phyloP scores from a whole-genome alignment of 805 yeast genomes.

The Starmerella floricola region DNA sequence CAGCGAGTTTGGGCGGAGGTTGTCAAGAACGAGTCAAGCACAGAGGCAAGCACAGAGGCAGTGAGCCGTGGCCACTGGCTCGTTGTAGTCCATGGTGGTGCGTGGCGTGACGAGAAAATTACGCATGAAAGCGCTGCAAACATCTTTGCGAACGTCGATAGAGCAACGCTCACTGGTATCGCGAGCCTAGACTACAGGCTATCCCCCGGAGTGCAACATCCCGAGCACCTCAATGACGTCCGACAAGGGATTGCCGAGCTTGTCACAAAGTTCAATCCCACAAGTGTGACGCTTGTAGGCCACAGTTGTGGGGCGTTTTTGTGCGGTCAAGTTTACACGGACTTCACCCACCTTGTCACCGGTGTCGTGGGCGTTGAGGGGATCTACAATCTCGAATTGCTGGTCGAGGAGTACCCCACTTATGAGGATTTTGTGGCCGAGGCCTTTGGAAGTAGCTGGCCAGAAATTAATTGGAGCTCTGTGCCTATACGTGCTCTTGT shows the following conservation, averaged over 20 bases:
- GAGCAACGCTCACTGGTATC: conserved; percentile 18
- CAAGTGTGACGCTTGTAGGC: conserved; percentile 38
- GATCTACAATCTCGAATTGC: conserved; percentile 42
- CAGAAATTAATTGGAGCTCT: conserved; percentile 15
- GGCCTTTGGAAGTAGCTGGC: conserved; percentile 39
- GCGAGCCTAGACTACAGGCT: conserved; percentile 53
- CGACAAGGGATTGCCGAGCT: conserved; percentile 32
- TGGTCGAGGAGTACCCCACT: conserved; percentile 49
- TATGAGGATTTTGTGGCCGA: conserved; percentile 46
- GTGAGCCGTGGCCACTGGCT: conserved; percentile 21
- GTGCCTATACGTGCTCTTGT: conserved; percentile 12
- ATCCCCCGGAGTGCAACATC: conserved; percentile 51
- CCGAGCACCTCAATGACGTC: conserved; percentile 49
- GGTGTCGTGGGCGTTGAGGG: conserved; percentile 43
- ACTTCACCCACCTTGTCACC: conserved; percentile 1
- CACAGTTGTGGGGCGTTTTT: conserved; percentile 77
- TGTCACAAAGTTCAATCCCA: conserved; percentile 22
- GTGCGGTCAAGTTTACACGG: conserved; percentile 35
- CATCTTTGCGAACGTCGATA: conserved; percentile 20
- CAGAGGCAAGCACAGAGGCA: background rate
- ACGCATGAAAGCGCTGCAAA: conserved; percentile 44
- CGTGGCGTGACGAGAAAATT: conserved; percentile 64
- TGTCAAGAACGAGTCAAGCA: background rate
- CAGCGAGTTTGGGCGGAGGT: conserved; percentile 4
- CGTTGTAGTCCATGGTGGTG: conserved; percentile 75